Conservation (phyloP, 495 filamentous ascomycete species). For the Talaromyces ruber region DNA sequence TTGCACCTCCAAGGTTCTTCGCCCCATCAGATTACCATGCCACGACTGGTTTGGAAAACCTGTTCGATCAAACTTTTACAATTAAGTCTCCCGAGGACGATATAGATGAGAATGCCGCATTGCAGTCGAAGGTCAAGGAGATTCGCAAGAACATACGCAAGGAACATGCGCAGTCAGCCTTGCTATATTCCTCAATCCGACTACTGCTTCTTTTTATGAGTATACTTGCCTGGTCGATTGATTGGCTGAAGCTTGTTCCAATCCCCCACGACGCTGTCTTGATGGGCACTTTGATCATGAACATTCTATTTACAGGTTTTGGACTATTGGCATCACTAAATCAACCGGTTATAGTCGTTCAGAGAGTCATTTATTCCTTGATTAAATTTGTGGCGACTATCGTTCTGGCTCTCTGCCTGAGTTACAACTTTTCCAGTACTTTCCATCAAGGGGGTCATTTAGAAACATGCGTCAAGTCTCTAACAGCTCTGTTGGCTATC, state of each 20-base stretch:
- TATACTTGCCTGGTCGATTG: neutral
- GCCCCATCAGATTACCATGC: slow-evolving; percentile 30
- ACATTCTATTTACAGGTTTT: slow-evolving; percentile 3
- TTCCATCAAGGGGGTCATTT: neutral
- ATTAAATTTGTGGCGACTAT: neutral
- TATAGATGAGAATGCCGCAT: neutral
- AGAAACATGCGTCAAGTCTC: neutral
- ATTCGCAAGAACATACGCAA: neutral
- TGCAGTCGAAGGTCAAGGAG: neutral
- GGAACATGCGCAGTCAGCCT: neutral
- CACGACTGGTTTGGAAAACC: slow-evolving; percentile 37
- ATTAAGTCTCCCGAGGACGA: slow-evolving; percentile 33
- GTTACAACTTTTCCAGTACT: slow-evolving; percentile 1
- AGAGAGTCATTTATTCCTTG: neutral
- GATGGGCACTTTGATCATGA: neutral
- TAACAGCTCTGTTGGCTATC: neutral
- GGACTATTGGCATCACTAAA: slow-evolving; percentile 1
- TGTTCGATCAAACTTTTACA: slow-evolving; percentile 38
- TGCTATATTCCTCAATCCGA: neutral
- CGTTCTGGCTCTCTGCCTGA: neutral
- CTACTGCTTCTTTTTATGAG: neutral
- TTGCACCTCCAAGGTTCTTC: slow-evolving; percentile 45
- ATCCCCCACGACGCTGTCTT: neutral
- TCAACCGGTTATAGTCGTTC: neutral
- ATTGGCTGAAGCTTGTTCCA: neutral